Base-by-base conservation (phyloP, 225 moss, liverwort and hornwort species). In the Physcomitrellopsis africana region DNA sequence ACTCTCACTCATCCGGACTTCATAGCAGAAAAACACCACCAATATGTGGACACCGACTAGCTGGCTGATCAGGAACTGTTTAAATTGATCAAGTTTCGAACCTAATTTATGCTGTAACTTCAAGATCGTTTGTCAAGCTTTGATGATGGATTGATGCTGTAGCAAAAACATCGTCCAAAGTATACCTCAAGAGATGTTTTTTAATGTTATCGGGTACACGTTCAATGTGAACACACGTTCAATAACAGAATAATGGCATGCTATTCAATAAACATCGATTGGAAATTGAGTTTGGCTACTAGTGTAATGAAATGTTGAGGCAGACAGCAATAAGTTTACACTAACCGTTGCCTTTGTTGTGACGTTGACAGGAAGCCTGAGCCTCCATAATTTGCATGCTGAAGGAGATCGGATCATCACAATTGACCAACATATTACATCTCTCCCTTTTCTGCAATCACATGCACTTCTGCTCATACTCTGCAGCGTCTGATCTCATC, bases 241-340 rank as follows among this genome's bases (percentile, higher is more conserved):
- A n/a, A n/a, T n/a, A n/a, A 24, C 24, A 24, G 24, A 24, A 24
- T 24, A 24, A 24, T 24, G 24, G 24, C 1, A 24, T 24, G 24
- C 24, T 24, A 24, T 24, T 24, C 24, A 24, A 1, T 24, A 24
- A 24, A 24, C 24, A 24, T 24, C 24, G 24, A 24, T 24, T 24
- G 24, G 24, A 24, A 1, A 24, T 24, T 24, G 24, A 24, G 24
- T 24, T 24, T 1, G 24, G 24, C 24, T 24, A 24, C 24, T 24
- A 24, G 24, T 24, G 24, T 24, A 24, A 1, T 24, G 24, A 24
- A 24, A 24, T 24, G 24, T 24, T 24, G 24, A 24, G 24, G 24
- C 71, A 65, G 49, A 2, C 65, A 26, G 12, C 72, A 72, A 62
- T 79, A 47, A 74, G 68, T 68, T 32, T 45, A n/a, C 17, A 29